Evolutionary conservation across 2,329 filamentous ascomycete genomes (phyloP), one percentile per base, ranked within the genome.

Genomic region (Colletotrichum sp.): DNA sequence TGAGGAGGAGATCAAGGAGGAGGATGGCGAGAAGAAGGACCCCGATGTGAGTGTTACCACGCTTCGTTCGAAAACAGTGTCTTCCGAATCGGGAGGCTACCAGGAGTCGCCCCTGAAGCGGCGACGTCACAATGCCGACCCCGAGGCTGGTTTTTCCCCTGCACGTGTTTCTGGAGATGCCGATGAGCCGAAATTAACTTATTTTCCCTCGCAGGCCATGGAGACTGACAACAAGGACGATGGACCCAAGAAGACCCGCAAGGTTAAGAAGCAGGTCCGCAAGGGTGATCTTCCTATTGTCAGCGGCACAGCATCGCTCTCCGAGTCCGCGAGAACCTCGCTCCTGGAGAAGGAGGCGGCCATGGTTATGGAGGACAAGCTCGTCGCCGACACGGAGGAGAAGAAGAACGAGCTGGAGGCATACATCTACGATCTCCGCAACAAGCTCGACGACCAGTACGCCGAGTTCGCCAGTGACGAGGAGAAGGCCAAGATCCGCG

Each of bases 331-430:
- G 83, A 96, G 95, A 90, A 88, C 92, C 77, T 82, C 89, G n/a
- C 89, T 93, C 79, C 87, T 90, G 67, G 97, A 99, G 91, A 93
- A 93, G 85, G 97, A 99, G 88, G 91, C 93, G 80, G 85, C 93
- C 81, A 99, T 99, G 97, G 92, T 96, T 81, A 96, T 98, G 92
- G 96, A 98, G 87, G 97, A 99, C 89, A 99, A 99, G 92, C 93
- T 99, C 75, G 96, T 99, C 72, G 95, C 95, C 81, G 97, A 99
- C 86, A 99, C 97, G 49, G 97, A 99, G 85, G 96, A 99, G 90
- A 98, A 98, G 93, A 99, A 99, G 95, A 99, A 99, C 89, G 96
- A 99, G 88, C 95, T 99, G 70, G 97, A 99, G 90, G 93, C 95
- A 28, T 98, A 94, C 88, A 98, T 99, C 87, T 99, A 99, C 88